These are phyloP conservation scores for Arxiozyma slooffiae DNA, from an alignment of 1,139 yeast genomes.

Conservation along the genomic window DNA sequence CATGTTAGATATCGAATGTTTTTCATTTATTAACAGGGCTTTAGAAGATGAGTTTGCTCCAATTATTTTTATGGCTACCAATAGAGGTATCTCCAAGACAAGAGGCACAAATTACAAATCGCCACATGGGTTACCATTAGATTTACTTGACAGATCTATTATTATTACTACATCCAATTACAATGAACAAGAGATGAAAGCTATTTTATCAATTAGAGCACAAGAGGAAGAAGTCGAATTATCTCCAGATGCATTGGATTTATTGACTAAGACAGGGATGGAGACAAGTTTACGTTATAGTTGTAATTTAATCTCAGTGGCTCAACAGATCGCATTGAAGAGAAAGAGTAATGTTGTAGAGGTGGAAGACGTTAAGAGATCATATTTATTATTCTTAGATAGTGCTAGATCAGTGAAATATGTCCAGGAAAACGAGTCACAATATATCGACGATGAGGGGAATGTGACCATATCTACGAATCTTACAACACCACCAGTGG, in stretches of 20 bases:
- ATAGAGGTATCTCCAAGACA: constrained; percentile 84
- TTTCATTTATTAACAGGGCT: constrained; percentile 90
- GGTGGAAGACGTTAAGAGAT: constrained; percentile 76
- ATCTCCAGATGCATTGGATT: constrained; percentile 71
- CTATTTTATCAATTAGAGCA: constrained; percentile 84
- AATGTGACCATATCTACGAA: constrained; percentile 43
- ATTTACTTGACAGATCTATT: constrained; percentile 85
- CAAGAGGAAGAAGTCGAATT: constrained; percentile 92
- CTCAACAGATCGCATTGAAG: constrained; percentile 76
- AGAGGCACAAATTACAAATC: constrained; percentile 91
- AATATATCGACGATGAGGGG: constrained; percentile 67
- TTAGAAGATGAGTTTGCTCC: constrained; percentile 96
- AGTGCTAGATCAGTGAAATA: constrained; percentile 77
- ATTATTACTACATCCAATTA: constrained; percentile 80
- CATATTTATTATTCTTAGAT: constrained; percentile 80
- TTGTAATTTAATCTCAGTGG: constrained; percentile 78
- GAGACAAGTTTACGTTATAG: constrained; percentile 93
- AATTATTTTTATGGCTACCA: constrained; percentile 96
- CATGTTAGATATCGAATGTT: constrained; percentile 96
- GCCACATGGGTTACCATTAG: constrained; percentile 94
- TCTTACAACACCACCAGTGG: constrained; percentile 4
- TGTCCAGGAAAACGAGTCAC: constrained; percentile 56
- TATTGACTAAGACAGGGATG: constrained; percentile 83
- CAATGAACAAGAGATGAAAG: constrained; percentile 69
- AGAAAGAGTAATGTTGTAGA: constrained; percentile 66